Evolutionary conservation across 108 stramenopile genomes (phyloP).

Genomic region (Poteriospumella lacustris): DNA sequence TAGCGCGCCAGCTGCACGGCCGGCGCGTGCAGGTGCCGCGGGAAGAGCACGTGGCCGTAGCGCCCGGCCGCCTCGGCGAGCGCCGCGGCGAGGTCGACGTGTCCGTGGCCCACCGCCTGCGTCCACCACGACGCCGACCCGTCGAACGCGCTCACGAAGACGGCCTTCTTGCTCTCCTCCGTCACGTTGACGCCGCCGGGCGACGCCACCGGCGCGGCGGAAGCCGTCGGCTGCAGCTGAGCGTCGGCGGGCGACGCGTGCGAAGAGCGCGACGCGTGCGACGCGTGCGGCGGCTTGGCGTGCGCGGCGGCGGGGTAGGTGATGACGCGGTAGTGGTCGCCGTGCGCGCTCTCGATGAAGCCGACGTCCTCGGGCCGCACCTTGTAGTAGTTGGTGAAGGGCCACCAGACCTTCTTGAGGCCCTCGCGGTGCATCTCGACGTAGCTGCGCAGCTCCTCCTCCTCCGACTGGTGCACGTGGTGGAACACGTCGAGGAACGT

Average conservation of each 20-base stretch:
- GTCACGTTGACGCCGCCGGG: too few species aligned
- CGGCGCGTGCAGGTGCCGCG: constrained; percentile 40
- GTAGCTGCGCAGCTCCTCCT: background rate
- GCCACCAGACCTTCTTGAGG: constrained; percentile 36
- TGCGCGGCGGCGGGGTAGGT: too few species aligned
- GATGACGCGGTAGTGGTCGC: constrained; percentile 30
- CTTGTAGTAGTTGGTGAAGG: constrained; percentile 39
- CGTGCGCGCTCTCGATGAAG: constrained; percentile 41
- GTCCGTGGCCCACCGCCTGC: constrained; percentile 45
- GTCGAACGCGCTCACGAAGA: constrained; percentile 39
- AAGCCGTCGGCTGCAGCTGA: too few species aligned
- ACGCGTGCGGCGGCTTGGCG: too few species aligned
- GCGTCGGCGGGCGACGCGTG: too few species aligned
- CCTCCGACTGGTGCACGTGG: background rate
- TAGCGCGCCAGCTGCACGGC: constrained; percentile 40
- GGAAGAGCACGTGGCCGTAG: constrained; percentile 47
- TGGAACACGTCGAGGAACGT: constrained; percentile 30
- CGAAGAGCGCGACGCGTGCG: background rate
- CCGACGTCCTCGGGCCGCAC: constrained; percentile 29
- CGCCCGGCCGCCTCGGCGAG: constrained; percentile 43
- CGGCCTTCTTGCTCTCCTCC: too few species aligned
- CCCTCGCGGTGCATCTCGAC: constrained; percentile 10
- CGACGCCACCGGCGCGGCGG: too few species aligned
- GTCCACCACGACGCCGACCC: constrained; percentile 52
- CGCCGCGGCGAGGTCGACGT: constrained; percentile 38